Evolutionary conservation across 1,139 yeast species (phyloP).

Genomic region (Yamadazyma jaroonii): DNA sequence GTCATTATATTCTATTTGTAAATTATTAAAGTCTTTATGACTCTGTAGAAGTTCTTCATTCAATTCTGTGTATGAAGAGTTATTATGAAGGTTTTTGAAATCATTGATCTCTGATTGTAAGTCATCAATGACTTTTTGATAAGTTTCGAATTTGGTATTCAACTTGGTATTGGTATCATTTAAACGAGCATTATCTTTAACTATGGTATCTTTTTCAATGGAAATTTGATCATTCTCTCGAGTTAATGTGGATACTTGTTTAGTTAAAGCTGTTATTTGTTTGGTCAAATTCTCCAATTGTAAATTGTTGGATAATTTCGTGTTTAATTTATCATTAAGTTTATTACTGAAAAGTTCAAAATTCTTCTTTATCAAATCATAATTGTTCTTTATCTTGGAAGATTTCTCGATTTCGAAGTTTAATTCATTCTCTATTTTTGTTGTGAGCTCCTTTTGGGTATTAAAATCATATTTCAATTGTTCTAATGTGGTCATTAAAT

Average conservation of each 20-base stretch:
- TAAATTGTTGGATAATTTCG: neutral
- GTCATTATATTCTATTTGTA: conserved; percentile 22
- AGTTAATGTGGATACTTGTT: neutral
- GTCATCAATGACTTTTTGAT: conserved; percentile 29
- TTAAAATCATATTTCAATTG: conserved; percentile 22
- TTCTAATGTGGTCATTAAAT: conserved; percentile 18
- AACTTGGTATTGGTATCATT: conserved; percentile 13
- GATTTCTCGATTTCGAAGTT: conserved; percentile 23
- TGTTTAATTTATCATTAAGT: conserved; percentile 6
- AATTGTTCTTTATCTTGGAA: conserved; percentile 18
- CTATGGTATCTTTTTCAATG: conserved; percentile 15
- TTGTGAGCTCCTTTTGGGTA: conserved; percentile 21
- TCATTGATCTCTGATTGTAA: conserved; percentile 32
- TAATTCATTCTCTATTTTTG: conserved; percentile 22
- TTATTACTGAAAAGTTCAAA: conserved; percentile 8
- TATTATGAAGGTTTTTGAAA: conserved; percentile 15
- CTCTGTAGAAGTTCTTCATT: conserved; percentile 20
- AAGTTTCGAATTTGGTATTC: conserved; percentile 27
- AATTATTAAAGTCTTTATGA: conserved; percentile 21
- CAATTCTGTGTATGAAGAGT: conserved; percentile 9
- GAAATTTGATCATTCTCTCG: neutral
- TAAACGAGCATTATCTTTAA: conserved; percentile 21
- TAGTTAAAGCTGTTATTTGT: conserved; percentile 16
- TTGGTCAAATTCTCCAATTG: conserved; percentile 1
- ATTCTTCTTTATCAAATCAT: conserved; percentile 10